Conservation (phyloP, 352 stramenopile species). For the Globisporangium uncinulatum region DNA sequence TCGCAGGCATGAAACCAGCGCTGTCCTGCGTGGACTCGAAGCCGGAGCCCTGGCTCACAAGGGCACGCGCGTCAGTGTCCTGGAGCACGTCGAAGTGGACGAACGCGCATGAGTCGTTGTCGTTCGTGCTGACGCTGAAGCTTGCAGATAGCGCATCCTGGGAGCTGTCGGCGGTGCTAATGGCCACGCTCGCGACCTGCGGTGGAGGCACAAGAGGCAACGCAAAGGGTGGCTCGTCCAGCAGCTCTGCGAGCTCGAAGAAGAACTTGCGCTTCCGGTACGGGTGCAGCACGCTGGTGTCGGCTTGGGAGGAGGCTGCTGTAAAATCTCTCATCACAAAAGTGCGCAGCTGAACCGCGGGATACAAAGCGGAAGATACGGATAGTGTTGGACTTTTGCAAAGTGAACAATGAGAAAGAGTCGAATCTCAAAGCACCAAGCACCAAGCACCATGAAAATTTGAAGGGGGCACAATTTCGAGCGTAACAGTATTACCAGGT, state of each 20-base stretch:
- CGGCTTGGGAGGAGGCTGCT: background rate
- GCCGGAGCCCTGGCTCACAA: slow-evolving; percentile 27
- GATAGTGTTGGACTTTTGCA: too few species aligned
- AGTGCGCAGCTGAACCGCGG: too few species aligned
- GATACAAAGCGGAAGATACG: too few species aligned
- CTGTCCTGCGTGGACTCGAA: slow-evolving; percentile 59
- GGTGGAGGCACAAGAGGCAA: slow-evolving; percentile 34
- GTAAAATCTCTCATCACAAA: too few species aligned
- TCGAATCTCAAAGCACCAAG: too few species aligned
- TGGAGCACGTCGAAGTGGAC: slow-evolving; percentile 30
- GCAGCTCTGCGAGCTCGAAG: slow-evolving; percentile 40
- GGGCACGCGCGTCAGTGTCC: background rate
- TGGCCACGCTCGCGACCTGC: background rate
- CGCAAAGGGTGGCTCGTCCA: slow-evolving; percentile 30
- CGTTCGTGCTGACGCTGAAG: slow-evolving; percentile 3
- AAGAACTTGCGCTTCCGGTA: slow-evolving; percentile 82
- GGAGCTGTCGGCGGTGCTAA: background rate
- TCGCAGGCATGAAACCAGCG: slow-evolving; percentile 36
- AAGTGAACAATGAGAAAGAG: too few species aligned
- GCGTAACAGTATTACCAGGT: too few species aligned
- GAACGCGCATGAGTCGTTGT: slow-evolving; percentile 18
- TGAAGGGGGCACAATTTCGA: too few species aligned
- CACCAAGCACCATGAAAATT: too few species aligned
- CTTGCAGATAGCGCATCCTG: background rate
- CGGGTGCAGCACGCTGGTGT: slow-evolving; percentile 29